Conservation (phyloP, 2,329 filamentous ascomycete genomes). For the Hypoxylon sp. region DNA sequence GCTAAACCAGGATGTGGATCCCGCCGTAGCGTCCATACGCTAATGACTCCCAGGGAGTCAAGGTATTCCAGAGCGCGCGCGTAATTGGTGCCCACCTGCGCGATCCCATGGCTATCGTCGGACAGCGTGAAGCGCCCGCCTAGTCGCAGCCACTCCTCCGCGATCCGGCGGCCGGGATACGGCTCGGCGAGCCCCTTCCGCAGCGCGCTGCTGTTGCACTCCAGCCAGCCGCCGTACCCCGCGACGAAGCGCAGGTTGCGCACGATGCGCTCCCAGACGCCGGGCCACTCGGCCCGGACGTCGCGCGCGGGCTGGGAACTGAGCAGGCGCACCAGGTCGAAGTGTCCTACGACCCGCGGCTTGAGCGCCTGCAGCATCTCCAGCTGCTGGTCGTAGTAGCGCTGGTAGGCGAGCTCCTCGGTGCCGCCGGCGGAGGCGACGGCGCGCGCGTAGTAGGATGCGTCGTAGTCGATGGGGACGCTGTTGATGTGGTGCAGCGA, state of each 20-base stretch:
- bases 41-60: constrained; percentile 71
- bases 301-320: constrained; percentile 75
- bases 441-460: constrained; percentile 73
- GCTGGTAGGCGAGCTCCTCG: constrained; percentile 80
- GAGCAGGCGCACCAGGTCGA: constrained; percentile 89
- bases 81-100: constrained; percentile 91
- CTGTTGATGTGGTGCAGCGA: constrained; percentile 91
- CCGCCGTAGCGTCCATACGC: constrained; percentile 70
- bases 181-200: constrained; percentile 92
- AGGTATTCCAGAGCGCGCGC: constrained; percentile 76
- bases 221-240: constrained; percentile 83
- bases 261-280: constrained; percentile 79
- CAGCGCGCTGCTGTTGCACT: constrained; percentile 89
- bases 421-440: constrained; percentile 57
- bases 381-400: constrained; percentile 90
- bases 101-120: constrained; percentile 92
- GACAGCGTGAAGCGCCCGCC: constrained; percentile 89
- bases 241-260: constrained; percentile 80
- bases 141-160: constrained; percentile 79
- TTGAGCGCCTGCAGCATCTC: constrained; percentile 80
- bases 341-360: constrained; percentile 89
- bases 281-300: constrained; percentile 63
- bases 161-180: constrained; percentile 85
- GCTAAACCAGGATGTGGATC: constrained; percentile 48
- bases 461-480: constrained; percentile 90